A percentile compares a stretch with the other conserved stretches of the same genome.
Conservation (phyloP, 495 filamentous ascomycete genomes). For the Tuber indicum region DNA sequence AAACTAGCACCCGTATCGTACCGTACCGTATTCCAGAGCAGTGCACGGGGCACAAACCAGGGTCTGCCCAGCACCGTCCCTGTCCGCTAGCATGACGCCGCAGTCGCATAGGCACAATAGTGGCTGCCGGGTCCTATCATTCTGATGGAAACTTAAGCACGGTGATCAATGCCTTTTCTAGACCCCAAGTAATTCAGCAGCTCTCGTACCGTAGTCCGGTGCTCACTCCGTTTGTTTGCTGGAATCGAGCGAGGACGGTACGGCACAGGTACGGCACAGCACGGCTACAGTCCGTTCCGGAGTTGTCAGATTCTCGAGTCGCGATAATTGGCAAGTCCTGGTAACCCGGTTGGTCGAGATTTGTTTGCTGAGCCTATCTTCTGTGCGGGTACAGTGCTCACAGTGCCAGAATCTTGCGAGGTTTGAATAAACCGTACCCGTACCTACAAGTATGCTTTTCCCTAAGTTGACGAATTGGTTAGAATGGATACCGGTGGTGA, state of each 20-base stretch:
- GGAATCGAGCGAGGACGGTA: not conserved
- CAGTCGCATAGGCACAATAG: not conserved
- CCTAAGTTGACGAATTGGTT: not conserved
- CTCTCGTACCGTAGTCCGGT: not conserved
- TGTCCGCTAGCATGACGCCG: not conserved
- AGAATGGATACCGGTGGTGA: not conserved
- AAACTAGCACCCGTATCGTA: not conserved
- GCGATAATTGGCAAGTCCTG: not conserved
- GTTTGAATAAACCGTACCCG: not conserved
- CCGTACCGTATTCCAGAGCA: not conserved
- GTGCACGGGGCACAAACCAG: not conserved
- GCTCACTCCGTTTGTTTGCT: slow-evolving; percentile 1
- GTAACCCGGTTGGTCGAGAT: not conserved
- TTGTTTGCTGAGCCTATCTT: not conserved
- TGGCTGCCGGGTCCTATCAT: not conserved
- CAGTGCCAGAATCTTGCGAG: not conserved
- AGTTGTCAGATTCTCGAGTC: not conserved
- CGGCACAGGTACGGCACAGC: not conserved
- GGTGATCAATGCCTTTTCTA: not conserved
- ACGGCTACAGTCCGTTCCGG: not conserved
- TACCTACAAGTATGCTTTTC: not conserved
- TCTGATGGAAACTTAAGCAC: not conserved
- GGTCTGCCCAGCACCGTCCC: not conserved
- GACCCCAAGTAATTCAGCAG: not conserved
- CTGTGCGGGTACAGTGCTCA: not conserved